Evolutionary conservation across 768 basidiomycete species (phyloP).

Genomic region (Naematelia encephala): DNA sequence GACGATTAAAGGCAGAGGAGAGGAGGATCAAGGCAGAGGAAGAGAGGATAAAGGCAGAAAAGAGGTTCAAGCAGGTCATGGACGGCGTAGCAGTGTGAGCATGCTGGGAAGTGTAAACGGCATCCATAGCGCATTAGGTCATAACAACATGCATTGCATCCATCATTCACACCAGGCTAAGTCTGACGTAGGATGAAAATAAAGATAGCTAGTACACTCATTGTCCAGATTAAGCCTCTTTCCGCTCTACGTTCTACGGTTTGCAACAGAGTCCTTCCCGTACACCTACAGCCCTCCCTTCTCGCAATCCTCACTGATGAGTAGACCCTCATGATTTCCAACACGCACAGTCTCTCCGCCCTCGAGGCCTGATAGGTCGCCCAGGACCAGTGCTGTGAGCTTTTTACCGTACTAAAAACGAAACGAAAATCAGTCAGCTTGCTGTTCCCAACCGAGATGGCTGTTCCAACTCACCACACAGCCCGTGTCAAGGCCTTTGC

Average conservation of each 20-base stretch:
- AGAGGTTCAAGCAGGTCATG: background rate
- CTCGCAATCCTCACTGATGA: slow-evolving; percentile 59
- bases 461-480: slow-evolving; percentile 63
- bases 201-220: too few species aligned
- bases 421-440: slow-evolving; percentile 13
- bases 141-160: slow-evolving; percentile 6
- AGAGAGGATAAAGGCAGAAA: slow-evolving; percentile 3
- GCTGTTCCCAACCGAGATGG: slow-evolving; percentile 1
- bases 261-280: background rate
- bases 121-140: background rate
- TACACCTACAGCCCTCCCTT: slow-evolving; percentile 27
- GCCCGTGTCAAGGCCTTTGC: slow-evolving; percentile 79
- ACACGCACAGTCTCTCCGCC: slow-evolving; percentile 54
- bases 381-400: slow-evolving; percentile 68
- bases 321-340: slow-evolving; percentile 59
- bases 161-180: too few species aligned
- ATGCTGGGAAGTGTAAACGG: background rate
- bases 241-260: background rate
- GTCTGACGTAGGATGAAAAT: too few species aligned
- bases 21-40: slow-evolving; percentile 28
- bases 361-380: slow-evolving; percentile 36
- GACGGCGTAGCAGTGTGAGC: background rate
- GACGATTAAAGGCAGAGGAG: slow-evolving; percentile 38
- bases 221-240: background rate
- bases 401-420: slow-evolving; percentile 57